phyloP scores from a whole-genome alignment of 148 eudicot species.

The Amaranthus cruentus region DNA sequence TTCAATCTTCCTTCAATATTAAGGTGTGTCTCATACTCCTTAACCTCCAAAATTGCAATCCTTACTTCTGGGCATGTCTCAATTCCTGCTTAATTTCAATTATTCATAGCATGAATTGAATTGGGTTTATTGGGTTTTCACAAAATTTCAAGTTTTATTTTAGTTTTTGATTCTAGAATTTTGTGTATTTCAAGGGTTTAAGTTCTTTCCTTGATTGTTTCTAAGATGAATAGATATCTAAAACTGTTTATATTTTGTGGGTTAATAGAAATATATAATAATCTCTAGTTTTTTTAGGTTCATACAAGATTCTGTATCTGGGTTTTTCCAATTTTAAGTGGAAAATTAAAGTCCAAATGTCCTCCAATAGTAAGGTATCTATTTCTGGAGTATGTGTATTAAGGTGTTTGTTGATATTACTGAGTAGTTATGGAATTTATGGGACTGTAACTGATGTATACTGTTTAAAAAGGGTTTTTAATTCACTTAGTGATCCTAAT shows the following conservation, averaged over 20 bases:
- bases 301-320: not conserved
- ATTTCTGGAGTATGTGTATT: slow-evolving; percentile 17
- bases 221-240: not conserved
- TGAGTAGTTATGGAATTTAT: slow-evolving; percentile 20
- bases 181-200: not conserved
- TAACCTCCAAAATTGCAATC: slow-evolving; percentile 24
- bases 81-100: slow-evolving; percentile 16
- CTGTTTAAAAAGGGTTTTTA: slow-evolving; percentile 27
- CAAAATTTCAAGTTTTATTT: not conserved
- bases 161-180: not conserved
- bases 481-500: slow-evolving; percentile 30
- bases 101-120: slow-evolving; percentile 15
- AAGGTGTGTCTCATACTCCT: not conserved
- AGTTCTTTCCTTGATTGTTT: not conserved
- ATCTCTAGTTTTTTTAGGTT: not conserved
- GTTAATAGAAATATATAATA: not conserved
- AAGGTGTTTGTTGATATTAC: slow-evolving; percentile 20
- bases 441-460: slow-evolving; percentile 34
- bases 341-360: slow-evolving; percentile 18
- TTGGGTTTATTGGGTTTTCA: slow-evolving; percentile 20
- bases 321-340: slow-evolving; percentile 10
- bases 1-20: slow-evolving; percentile 11
- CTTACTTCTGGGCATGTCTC: slow-evolving; percentile 33
- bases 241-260: not conserved
- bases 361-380: slow-evolving; percentile 11